Base-by-base conservation (phyloP, 192 early-diverging fungal genomes). In the Coemansia sp. region DNA sequence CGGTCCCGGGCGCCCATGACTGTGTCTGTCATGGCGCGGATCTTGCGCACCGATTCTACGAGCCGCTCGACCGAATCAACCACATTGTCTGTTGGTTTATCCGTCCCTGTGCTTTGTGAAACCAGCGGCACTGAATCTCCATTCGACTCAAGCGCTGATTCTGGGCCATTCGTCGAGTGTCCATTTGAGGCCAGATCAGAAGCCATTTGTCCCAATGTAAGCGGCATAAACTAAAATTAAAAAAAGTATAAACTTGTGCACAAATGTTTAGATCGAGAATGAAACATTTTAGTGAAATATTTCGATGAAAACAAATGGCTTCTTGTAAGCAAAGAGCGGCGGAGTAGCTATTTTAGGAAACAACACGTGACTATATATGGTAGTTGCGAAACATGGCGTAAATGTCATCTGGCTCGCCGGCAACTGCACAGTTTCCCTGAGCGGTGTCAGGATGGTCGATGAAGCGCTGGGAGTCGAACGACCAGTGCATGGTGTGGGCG, bases 21-120 rank as follows among this genome's bases (percentile, higher is more conserved):
- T 57, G 82, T 74, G 59, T 84, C 82, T 14, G 86, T 83, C 66
- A 73, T 83, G 38, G 82, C 86, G 63, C 88, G 86, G 74, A 87
- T 87, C 66, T 85, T 86, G 67, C 88, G 83, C 22, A 85, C 87
- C 19, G 65, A 75, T 41, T 67, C 60, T 16, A 86, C 83, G 19
- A 88, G 86, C 3, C 76, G 47, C 24, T 74, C 75, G 60, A 89
- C 84, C 16, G 72, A 81, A 67, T 61, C 87, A 50, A 74, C 75
- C 73, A 76, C 82, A 59, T 13, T 16, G 29, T 24, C 54, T 29
- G 27, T 7, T 35, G 32, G 0, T 1, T 9, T 35, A 9, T 35
- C 8, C 1, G 32, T 35, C 8, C 9, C 32, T 35, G 32, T 35
- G 9, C 32, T 7, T 1, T 35, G 32, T 35, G 32, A 7, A 9